Conservation (phyloP, 768 basidiomycete genomes). For the Auricularia cornea region DNA sequence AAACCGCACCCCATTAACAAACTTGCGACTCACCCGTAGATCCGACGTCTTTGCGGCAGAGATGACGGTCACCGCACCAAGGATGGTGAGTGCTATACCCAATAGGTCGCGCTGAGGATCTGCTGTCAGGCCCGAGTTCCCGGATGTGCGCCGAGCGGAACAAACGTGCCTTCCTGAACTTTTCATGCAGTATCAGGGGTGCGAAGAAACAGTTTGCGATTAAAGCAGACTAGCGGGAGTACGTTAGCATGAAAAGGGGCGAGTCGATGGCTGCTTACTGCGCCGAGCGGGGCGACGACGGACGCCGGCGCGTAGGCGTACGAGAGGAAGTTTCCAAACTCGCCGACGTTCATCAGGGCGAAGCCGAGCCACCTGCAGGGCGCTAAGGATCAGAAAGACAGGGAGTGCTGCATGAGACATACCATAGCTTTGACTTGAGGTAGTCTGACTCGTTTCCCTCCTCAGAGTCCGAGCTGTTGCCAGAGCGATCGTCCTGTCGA, state of each 20-base stretch:
- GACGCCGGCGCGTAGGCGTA: slow-evolving; percentile 88
- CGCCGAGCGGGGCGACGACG: slow-evolving; percentile 93
- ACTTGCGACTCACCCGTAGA: slow-evolving; percentile 33
- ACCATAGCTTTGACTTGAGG: slow-evolving; percentile 81
- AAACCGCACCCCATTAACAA: neutral
- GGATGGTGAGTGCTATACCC: slow-evolving; percentile 69
- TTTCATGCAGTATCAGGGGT: slow-evolving; percentile 74
- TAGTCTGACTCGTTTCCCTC: slow-evolving; percentile 52
- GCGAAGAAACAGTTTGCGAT: slow-evolving; percentile 94
- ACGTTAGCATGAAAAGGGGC: slow-evolving; percentile 1
- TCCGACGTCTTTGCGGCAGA: slow-evolving; percentile 67
- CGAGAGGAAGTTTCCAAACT: slow-evolving; percentile 83
- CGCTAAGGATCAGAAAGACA: neutral
- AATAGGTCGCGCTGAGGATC: slow-evolving; percentile 62
- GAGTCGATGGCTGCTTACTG: slow-evolving; percentile 49
- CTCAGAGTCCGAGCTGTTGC: neutral
- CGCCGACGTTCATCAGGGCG: slow-evolving; percentile 82
- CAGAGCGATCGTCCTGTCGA: neutral
- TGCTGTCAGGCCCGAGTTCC: slow-evolving; percentile 11
- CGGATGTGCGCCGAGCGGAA: slow-evolving; percentile 7
- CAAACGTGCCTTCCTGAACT: slow-evolving; percentile 59
- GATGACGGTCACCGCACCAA: slow-evolving; percentile 93
- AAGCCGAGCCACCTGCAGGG: slow-evolving; percentile 79
- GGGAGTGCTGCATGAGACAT: slow-evolving; percentile 13
- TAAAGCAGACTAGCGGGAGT: slow-evolving; percentile 62